Conservation (phyloP, 2,329 filamentous ascomycete genomes). For the Pseudogymnoascus sp. region DNA sequence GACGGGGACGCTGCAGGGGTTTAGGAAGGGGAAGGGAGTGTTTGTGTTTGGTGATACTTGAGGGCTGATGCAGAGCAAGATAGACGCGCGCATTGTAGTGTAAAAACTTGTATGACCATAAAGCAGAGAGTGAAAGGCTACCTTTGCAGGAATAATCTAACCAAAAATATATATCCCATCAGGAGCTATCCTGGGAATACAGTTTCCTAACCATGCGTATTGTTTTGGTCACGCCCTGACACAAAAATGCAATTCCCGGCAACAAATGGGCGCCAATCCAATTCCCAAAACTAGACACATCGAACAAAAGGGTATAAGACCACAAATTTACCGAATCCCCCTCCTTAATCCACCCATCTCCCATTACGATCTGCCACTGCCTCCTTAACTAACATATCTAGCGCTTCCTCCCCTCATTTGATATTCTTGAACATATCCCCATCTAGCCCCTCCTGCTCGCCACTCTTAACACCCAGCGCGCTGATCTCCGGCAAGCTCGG, state of each 20-base stretch:
- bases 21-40: conserved; percentile 80
- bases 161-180: neutral
- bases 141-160: conserved; percentile 3
- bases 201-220: neutral
- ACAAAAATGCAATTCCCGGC: neutral
- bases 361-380: neutral
- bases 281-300: conserved; percentile 9
- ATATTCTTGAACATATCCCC: conserved; percentile 34
- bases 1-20: conserved; percentile 77
- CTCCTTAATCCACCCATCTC: conserved; percentile 2
- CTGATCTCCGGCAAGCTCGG: conserved; percentile 31
- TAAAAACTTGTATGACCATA: conserved; percentile 12
- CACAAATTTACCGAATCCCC: neutral
- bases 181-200: conserved; percentile 1
- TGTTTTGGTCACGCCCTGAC: neutral
- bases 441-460: conserved; percentile 28
- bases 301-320: conserved; percentile 14
- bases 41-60: conserved; percentile 65
- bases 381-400: neutral
- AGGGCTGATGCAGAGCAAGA: conserved; percentile 21
- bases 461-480: conserved; percentile 28
- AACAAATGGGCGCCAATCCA: conserved; percentile 13
- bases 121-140: neutral
- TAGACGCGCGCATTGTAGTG: neutral
- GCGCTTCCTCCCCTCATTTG: conserved; percentile 20